These are phyloP conservation scores for Pythium periplocum DNA, from an alignment of 352 stramenopile species.

Conservation along the genomic window DNA sequence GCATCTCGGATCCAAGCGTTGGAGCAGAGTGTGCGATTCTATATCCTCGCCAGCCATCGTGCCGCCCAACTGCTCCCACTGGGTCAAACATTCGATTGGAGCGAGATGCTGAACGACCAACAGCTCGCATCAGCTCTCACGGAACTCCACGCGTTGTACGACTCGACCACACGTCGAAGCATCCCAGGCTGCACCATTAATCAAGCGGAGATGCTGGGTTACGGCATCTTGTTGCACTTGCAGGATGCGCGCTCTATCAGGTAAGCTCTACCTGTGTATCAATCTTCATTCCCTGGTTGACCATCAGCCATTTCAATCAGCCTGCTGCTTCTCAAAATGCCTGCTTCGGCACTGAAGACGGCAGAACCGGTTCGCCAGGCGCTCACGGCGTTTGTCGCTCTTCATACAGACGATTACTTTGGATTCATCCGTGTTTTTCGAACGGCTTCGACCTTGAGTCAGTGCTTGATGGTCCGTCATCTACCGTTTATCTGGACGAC, in stretches of 20 bases:
- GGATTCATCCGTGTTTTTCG: slow-evolving; percentile 23
- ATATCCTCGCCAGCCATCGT: slow-evolving; percentile 40
- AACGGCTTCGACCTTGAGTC: slow-evolving; percentile 34
- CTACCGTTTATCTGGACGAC: slow-evolving; percentile 29
- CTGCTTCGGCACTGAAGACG: not conserved
- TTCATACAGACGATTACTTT: slow-evolving; percentile 42
- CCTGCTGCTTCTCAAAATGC: slow-evolving; percentile 32
- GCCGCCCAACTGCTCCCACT: slow-evolving; percentile 28
- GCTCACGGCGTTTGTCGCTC: slow-evolving; percentile 44
- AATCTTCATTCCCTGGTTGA: no score
- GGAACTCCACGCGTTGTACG: slow-evolving; percentile 41
- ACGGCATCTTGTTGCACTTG: slow-evolving; percentile 51
- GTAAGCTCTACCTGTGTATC: slow-evolving; percentile 5
- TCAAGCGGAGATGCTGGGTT: slow-evolving; percentile 41
- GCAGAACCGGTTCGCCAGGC: slow-evolving; percentile 10
- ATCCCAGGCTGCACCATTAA: slow-evolving; percentile 2
- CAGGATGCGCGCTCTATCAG: slow-evolving; percentile 39
- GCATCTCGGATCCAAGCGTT: slow-evolving; percentile 30
- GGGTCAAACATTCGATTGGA: slow-evolving; percentile 40
- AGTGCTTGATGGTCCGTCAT: slow-evolving; percentile 33
- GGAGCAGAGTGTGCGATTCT: slow-evolving; percentile 47
- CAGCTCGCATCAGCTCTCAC: slow-evolving; percentile 58
- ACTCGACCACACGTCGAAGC: no score
- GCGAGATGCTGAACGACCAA: slow-evolving; percentile 63
- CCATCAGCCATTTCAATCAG: slow-evolving; percentile 1